phyloP scores from a whole-genome alignment of 345 rosid genomes.

The Durio zibethinus region DNA sequence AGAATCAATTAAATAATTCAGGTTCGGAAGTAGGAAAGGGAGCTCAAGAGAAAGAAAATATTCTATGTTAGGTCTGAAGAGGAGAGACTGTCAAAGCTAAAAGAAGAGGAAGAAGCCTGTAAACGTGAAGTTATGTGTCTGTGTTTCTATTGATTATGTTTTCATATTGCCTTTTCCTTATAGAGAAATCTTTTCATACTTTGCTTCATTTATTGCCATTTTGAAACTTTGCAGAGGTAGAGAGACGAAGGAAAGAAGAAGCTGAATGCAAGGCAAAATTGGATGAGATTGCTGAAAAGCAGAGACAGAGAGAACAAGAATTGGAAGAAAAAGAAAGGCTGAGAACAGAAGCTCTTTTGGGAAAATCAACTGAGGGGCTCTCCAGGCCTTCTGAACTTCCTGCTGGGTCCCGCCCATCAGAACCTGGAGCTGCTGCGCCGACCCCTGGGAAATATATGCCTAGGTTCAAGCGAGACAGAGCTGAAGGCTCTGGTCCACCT shows the following conservation, averaged over 20 bases:
- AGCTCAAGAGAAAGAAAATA: conserved; percentile 58
- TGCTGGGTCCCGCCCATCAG: conserved; percentile 24
- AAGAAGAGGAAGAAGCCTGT: conserved; percentile 86
- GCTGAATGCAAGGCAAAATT: conserved; percentile 79
- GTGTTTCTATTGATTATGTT: background rate
- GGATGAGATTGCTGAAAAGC: conserved; percentile 83
- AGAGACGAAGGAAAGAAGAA: conserved; percentile 66
- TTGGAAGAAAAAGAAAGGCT: conserved; percentile 67
- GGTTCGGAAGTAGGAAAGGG: conserved; percentile 65
- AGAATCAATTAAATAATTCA: conserved; percentile 60
- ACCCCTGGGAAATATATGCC: conserved; percentile 55
- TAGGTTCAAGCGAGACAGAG: conserved; percentile 33
- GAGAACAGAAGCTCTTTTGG: conserved; percentile 52
- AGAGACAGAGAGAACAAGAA: conserved; percentile 77
- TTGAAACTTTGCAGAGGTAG: conserved; percentile 53
- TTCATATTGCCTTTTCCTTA: background rate
- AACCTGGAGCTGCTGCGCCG: conserved; percentile 24
- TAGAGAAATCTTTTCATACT: conserved; percentile 6
- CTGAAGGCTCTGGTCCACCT: conserved; percentile 28
- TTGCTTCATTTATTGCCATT: background rate
- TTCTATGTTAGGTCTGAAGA: conserved; percentile 60
- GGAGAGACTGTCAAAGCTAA: conserved; percentile 51
- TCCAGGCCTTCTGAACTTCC: conserved; percentile 44
- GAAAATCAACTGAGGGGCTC: conserved; percentile 37
- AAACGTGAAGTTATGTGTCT: conserved; percentile 19